Conservation (phyloP, 2,329 filamentous ascomycete species). For the Sclerotinia trifoliorum region DNA sequence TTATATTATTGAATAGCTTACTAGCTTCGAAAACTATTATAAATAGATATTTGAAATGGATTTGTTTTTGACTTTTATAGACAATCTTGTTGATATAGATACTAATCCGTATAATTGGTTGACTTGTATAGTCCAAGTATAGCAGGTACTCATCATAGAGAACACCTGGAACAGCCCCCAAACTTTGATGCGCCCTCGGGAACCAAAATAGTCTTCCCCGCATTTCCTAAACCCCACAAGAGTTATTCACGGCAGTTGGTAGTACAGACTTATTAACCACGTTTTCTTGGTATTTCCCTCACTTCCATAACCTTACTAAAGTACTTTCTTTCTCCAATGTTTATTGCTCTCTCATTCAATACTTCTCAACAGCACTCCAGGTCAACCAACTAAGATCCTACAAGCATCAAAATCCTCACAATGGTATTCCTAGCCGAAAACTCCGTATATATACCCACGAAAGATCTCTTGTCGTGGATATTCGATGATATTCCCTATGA, state of each 20-base stretch:
- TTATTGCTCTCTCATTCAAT: background rate
- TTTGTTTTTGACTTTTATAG: no score
- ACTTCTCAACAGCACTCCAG: background rate
- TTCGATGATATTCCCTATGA: slow-evolving; percentile 32
- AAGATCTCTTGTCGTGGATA: slow-evolving; percentile 35
- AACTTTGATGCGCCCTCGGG: background rate
- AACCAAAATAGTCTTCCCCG: background rate
- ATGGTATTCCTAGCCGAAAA: slow-evolving; percentile 23
- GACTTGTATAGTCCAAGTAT: background rate
- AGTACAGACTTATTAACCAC: background rate
- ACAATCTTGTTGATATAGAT: background rate
- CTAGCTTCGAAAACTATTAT: background rate
- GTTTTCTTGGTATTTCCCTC: background rate
- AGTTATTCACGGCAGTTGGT: background rate
- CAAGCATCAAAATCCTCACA: background rate
- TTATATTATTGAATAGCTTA: no score
- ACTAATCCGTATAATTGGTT: no score
- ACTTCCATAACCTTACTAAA: background rate
- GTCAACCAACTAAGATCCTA: background rate
- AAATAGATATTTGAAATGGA: background rate
- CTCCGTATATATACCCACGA: slow-evolving; percentile 25
- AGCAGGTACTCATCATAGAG: no score
- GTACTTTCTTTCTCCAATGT: background rate
- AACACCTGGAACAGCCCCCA: background rate
- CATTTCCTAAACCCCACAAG: background rate